Conservation (phyloP, 2,329 filamentous ascomycete genomes). For the Venturia asperata region DNA sequence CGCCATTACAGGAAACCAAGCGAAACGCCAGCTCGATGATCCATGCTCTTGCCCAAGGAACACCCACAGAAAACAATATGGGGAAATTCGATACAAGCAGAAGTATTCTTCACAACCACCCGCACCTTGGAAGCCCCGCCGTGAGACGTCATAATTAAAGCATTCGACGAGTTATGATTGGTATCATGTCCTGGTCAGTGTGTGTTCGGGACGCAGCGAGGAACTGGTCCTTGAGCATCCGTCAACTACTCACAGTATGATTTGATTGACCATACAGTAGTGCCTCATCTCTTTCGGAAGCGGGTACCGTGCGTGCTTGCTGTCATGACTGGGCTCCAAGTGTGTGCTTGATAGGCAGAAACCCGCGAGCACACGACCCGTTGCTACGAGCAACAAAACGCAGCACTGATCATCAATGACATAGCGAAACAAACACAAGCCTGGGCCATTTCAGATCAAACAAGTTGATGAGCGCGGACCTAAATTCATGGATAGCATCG, state of each 20-base stretch:
- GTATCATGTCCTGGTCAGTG: not conserved
- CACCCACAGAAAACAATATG: conserved; percentile 6
- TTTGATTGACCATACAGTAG: not conserved
- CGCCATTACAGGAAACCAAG: conserved; percentile 11
- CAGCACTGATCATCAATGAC: not conserved
- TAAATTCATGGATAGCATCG: not conserved
- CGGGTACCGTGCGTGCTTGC: not conserved
- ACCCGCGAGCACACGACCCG: not conserved
- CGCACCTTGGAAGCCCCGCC: not conserved
- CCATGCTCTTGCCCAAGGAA: not conserved
- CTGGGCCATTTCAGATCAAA: not conserved
- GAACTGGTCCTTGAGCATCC: not conserved
- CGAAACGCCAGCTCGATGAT: not conserved
- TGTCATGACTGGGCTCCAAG: not conserved
- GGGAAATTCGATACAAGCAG: conserved; percentile 15
- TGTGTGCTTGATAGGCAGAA: not conserved
- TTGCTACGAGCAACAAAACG: not conserved
- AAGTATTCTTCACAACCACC: not conserved
- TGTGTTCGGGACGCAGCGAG: not conserved
- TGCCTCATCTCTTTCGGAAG: not conserved
- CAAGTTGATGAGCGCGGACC: not conserved
- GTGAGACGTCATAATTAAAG: not conserved
- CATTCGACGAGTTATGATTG: not conserved
- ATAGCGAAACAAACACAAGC: not conserved
- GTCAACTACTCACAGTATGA: too few species aligned